A percentile compares a stretch with the other conserved stretches of the same genome.
Evolutionary conservation across 2,329 filamentous ascomycete genomes (phyloP).

Genomic region (Pseudogymnoascus sp.): DNA sequence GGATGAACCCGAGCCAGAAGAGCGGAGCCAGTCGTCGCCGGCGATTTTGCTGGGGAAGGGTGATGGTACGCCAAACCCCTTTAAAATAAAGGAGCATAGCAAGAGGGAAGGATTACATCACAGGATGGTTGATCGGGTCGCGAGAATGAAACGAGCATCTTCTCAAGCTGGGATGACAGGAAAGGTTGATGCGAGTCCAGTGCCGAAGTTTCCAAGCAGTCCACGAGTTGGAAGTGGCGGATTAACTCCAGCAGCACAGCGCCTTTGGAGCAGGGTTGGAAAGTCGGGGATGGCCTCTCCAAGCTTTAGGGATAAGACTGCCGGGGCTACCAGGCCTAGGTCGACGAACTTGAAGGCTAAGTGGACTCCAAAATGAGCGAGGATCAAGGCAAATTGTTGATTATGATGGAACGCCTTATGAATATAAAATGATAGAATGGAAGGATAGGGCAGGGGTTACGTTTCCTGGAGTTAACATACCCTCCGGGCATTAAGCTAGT

Average conservation of each 20-base stretch:
- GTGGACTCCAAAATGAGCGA: constrained; percentile 21
- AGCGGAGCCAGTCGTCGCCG: constrained; percentile 28
- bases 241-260: constrained; percentile 67
- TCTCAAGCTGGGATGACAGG: constrained; percentile 51
- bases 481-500: not conserved
- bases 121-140: constrained; percentile 75
- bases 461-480: not conserved
- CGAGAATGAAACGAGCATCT: constrained; percentile 59
- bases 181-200: constrained; percentile 49
- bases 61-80: constrained; percentile 64
- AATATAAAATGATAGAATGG: not conserved
- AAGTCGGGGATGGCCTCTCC: constrained; percentile 27
- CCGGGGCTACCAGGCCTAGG: constrained; percentile 20
- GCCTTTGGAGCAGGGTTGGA: constrained; percentile 55
- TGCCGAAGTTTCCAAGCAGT: constrained; percentile 63
- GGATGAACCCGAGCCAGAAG: constrained; percentile 53
- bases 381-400: not conserved
- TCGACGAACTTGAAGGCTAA: constrained; percentile 20
- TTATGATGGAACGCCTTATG: constrained; percentile 2
- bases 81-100: constrained; percentile 66
- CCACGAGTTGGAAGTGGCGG: constrained; percentile 43
- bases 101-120: constrained; percentile 75
- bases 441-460: not conserved
- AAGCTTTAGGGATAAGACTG: constrained; percentile 23
- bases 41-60: constrained; percentile 49